A percentile compares a stretch with the other conserved stretches of the same genome.
Evolutionary conservation across 768 basidiomycete species (phyloP).

Genomic region (Harrya chromipes): DNA sequence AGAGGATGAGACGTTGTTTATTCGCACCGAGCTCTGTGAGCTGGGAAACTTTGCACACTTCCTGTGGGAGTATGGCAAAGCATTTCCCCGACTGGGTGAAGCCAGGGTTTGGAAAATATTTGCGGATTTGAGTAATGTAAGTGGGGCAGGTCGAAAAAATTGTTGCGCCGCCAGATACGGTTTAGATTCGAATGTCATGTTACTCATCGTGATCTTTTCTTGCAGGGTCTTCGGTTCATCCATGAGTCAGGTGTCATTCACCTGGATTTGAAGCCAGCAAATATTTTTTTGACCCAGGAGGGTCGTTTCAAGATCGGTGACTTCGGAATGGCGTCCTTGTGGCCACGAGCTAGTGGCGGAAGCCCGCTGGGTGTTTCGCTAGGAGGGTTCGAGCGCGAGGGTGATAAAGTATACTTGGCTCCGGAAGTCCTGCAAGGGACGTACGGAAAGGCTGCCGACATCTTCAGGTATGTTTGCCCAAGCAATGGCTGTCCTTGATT

Average conservation of each 20-base stretch:
- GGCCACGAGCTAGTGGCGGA: slow-evolving; percentile 57
- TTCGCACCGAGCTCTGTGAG: slow-evolving; percentile 93
- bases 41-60: slow-evolving; percentile 90
- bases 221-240: slow-evolving; percentile 82
- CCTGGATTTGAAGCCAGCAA: slow-evolving; percentile 96
- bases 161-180: slow-evolving; percentile 14
- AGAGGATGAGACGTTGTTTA: slow-evolving; percentile 81
- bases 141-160: slow-evolving; percentile 28
- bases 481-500: neutral
- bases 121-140: slow-evolving; percentile 83
- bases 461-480: slow-evolving; percentile 76
- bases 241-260: slow-evolving; percentile 89
- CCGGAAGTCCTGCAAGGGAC: slow-evolving; percentile 90
- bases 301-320: slow-evolving; percentile 97
- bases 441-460: slow-evolving; percentile 92
- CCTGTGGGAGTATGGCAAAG: slow-evolving; percentile 86
- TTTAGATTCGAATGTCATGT: slow-evolving; percentile 23
- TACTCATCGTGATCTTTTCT: slow-evolving; percentile 23
- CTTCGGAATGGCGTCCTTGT: slow-evolving; percentile 96
- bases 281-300: slow-evolving; percentile 84
- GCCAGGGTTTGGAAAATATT: slow-evolving; percentile 95
- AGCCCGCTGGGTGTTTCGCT: slow-evolving; percentile 35
- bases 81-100: slow-evolving; percentile 84
- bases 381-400: slow-evolving; percentile 86
- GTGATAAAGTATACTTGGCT: slow-evolving; percentile 95